Evolutionary conservation across 208 protist species (phyloP).

Genomic region (Herpetomonas tarakana): DNA sequence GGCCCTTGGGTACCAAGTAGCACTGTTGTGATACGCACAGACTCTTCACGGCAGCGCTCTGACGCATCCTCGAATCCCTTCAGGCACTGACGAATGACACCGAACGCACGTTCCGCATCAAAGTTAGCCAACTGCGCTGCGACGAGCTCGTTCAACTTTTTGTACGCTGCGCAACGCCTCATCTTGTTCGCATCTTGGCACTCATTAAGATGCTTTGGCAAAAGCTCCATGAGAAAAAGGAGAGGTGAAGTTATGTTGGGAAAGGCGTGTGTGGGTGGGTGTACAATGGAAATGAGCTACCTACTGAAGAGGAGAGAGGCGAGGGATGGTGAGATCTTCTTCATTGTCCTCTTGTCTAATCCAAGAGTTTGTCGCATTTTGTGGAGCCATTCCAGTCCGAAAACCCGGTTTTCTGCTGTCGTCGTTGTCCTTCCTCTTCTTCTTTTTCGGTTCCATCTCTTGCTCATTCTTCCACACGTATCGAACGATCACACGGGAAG

Average conservation of each 20-base stretch:
- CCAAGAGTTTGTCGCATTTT: too few relatives aligned
- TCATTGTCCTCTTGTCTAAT: too few relatives aligned
- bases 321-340: too few relatives aligned
- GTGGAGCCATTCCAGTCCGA: too few relatives aligned
- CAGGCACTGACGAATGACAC: conserved; percentile 55
- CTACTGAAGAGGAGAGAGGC: too few relatives aligned
- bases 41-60: conserved; percentile 75
- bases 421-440: too few relatives aligned
- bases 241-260: not conserved
- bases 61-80: conserved; percentile 74
- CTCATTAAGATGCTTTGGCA: conserved; percentile 77
- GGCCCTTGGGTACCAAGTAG: conserved; percentile 44
- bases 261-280: not conserved
- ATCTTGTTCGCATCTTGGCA: conserved; percentile 60
- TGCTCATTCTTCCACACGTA: too few relatives aligned
- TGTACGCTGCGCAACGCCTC: conserved; percentile 66
- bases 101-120: conserved; percentile 39
- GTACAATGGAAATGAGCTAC: too few relatives aligned
- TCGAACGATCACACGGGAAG: too few relatives aligned
- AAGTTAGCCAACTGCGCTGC: conserved; percentile 10
- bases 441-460: too few relatives aligned
- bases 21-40: conserved; percentile 40
- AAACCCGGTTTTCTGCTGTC: too few relatives aligned
- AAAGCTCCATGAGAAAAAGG: conserved; percentile 44
- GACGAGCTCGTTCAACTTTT: conserved; percentile 45